phyloP scores from a whole-genome alignment of 305 asterid genomes.

The Ilex paraguariensis region DNA sequence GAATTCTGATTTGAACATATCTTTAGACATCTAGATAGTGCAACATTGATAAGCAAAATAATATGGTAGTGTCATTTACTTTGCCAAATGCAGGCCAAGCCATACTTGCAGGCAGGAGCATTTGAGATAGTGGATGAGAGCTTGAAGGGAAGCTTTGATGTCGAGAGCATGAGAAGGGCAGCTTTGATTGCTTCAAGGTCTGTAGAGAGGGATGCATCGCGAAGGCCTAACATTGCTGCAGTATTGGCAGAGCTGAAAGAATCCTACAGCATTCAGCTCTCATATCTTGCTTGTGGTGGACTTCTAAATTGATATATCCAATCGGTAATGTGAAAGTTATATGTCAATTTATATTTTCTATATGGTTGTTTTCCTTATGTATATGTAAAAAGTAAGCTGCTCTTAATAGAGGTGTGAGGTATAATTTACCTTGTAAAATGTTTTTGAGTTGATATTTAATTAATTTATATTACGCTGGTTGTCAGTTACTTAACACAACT shows the following conservation, averaged over 20 bases:
- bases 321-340: too few species aligned
- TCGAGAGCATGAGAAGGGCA: slow-evolving; percentile 87
- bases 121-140: slow-evolving; percentile 88
- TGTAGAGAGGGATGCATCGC: slow-evolving; percentile 80
- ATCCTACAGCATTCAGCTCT: slow-evolving; percentile 75
- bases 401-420: background rate
- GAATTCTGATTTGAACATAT: too few species aligned
- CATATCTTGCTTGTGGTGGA: slow-evolving; percentile 61
- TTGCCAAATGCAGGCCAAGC: slow-evolving; percentile 69
- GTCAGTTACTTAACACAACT: too few species aligned
- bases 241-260: slow-evolving; percentile 75
- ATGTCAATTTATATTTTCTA: too few species aligned
- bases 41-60: too few species aligned
- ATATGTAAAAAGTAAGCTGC: slow-evolving; percentile 10
- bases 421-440: too few species aligned
- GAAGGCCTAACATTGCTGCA: slow-evolving; percentile 69
- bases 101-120: slow-evolving; percentile 93
- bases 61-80: slow-evolving; percentile 3
- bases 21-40: too few species aligned
- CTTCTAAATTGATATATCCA: slow-evolving; percentile 20
- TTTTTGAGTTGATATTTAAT: too few species aligned
- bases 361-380: background rate
- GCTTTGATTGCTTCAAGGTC: slow-evolving; percentile 78
- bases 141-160: slow-evolving; percentile 63
- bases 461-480: too few species aligned